Evolutionary conservation across 2,329 filamentous ascomycete genomes (phyloP), one percentile per base, ranked within the genome.

Genomic region (Aspergillus fischeri): DNA sequence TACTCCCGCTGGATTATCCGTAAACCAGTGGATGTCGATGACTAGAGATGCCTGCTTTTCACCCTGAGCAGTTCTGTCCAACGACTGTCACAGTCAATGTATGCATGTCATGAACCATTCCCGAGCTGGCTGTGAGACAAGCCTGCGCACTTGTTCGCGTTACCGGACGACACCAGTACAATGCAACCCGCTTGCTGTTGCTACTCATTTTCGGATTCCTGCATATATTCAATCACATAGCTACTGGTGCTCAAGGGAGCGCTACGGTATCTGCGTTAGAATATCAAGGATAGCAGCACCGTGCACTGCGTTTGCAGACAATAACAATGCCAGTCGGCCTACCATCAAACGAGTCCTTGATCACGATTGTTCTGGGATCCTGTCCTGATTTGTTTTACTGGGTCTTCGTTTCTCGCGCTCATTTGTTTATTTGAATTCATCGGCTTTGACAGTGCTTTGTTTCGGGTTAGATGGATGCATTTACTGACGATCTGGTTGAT

Each of bases 401-500:
- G 5, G 2, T 29, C 9, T 51, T 51, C 7, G n/a, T 11, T 47
- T 24, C 9, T 47, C 4, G 21, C 44, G 5, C 6, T 24, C 20
- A 14, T 25, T 29, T 17, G n/a, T 53, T 25, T 9, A 45, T 32
- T 17, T 25, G 51, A 14, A 27, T 21, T 3, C 41, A 20, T 52
- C 49, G 17, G 48, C 21, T 28, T 20, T 32, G 25, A 25, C 38
- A 20, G 24, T 56, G 17, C 49, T 45, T 47, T 28, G 51, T 25
- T 50, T 49, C 41, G 51, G 51, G 38, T 44, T 29, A 27, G 25
- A 51, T 57, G 50, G 41, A 29, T 25, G 24, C 29, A 9, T 60
- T 68, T 63, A 66, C 74, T 77, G 66, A 75, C 70, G 62, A 56
- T 61, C 60, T 59, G 65, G 67, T 63, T 71, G 58, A 60, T 70